Evolutionary conservation across 495 filamentous ascomycete species (phyloP).

Genomic region (Neurospora intermedia): DNA sequence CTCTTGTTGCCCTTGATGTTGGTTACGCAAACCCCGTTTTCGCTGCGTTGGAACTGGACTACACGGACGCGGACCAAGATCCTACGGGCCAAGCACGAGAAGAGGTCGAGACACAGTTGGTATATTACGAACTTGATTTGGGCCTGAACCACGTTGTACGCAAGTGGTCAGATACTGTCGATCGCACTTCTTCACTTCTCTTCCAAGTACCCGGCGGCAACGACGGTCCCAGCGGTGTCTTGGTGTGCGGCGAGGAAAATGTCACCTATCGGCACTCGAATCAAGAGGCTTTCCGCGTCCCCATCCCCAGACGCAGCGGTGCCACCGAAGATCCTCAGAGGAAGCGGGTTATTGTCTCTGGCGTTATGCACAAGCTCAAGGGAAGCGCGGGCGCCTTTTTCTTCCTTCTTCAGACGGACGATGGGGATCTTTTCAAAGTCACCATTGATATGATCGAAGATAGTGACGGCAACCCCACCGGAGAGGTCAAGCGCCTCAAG

Average conservation of each 20-base stretch:
- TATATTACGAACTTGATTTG: conserved; percentile 95
- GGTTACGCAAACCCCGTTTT: conserved; percentile 97
- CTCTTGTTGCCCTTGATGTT: conserved; percentile 76
- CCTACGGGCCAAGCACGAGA: conserved; percentile 71
- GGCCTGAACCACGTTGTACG: conserved; percentile 94
- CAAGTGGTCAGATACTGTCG: conserved; percentile 89
- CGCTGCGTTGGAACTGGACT: conserved; percentile 88
- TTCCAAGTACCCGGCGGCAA: conserved; percentile 94
- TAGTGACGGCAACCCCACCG: conserved; percentile 61
- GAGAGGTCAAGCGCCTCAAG: conserved; percentile 70
- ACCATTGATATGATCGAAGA: conserved; percentile 86
- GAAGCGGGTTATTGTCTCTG: conserved; percentile 74
- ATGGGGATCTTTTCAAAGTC: conserved; percentile 95
- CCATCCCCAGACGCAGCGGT: conserved; percentile 77
- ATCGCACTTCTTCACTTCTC: conserved; percentile 77
- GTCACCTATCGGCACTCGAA: conserved; percentile 93
- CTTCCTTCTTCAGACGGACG: conserved; percentile 89
- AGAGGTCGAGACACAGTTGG: conserved; percentile 76
- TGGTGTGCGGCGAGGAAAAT: conserved; percentile 90
- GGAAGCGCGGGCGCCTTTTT: conserved; percentile 80
- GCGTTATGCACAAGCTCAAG: conserved; percentile 93
- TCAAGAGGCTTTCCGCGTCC: conserved; percentile 76
- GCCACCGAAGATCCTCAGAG: conserved; percentile 85
- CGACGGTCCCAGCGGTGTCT: conserved; percentile 86
- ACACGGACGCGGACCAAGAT: conserved; percentile 84